Percentiles rank a stretch among this genome's conserved stretches.
Evolutionary conservation across 1,139 yeast genomes (phyloP).

Genomic region (Debaryomyces udenii): DNA sequence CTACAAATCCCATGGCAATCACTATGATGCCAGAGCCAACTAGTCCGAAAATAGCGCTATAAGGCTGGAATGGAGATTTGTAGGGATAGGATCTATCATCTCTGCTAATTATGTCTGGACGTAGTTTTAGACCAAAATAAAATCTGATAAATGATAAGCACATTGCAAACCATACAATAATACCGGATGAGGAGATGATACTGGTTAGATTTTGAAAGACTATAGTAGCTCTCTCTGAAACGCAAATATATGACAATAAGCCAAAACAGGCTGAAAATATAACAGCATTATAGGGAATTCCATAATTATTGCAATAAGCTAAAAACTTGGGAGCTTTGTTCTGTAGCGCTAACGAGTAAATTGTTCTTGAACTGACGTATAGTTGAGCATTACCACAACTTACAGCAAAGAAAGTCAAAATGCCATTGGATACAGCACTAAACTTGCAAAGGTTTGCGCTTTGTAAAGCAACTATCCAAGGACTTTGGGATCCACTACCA

Average conservation of each 20-base stretch:
- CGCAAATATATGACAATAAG: conserved; percentile 60
- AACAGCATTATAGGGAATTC: conserved; percentile 77
- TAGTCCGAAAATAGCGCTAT: conserved; percentile 68
- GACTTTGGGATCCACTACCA: conserved; percentile 66
- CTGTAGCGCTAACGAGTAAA: conserved; percentile 74
- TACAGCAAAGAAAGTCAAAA: conserved; percentile 73
- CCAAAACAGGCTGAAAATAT: conserved; percentile 64
- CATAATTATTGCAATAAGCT: conserved; percentile 60
- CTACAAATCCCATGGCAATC: conserved; percentile 69
- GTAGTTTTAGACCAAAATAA: conserved; percentile 62
- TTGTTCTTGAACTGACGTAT: conserved; percentile 77
- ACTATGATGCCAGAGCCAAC: conserved; percentile 58
- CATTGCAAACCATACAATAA: conserved; percentile 83
- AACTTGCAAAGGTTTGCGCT: conserved; percentile 65
- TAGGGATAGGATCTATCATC: conserved; percentile 74
- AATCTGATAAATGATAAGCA: conserved; percentile 72
- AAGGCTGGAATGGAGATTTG: conserved; percentile 78
- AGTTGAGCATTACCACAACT: conserved; percentile 78
- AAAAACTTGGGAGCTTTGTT: conserved; percentile 67
- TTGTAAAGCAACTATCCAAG: conserved; percentile 82
- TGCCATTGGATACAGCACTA: conserved; percentile 64
- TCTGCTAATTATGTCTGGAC: conserved; percentile 68
- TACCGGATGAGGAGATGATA: conserved; percentile 69
- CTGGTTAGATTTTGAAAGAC: conserved; percentile 68
- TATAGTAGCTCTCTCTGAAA: conserved; percentile 59